Base-by-base conservation (phyloP, 73 alveolate genomes). In the Uronychia setigera region DNA sequence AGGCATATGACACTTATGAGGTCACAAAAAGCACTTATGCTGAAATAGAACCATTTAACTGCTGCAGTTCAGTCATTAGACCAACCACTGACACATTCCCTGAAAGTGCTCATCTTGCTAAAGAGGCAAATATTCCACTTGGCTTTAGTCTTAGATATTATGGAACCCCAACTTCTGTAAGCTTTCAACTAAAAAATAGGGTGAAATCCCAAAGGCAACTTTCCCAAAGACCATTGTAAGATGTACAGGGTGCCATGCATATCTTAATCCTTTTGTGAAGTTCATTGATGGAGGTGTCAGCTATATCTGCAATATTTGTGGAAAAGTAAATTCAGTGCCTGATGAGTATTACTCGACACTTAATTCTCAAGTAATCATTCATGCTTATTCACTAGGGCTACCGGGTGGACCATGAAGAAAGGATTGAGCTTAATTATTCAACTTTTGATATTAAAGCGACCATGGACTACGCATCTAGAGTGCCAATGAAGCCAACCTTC, bases 401-500 rank as follows among this genome's bases (percentile, higher is more conserved):
- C 67, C 5, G 67, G 67, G n/a, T 76, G 31, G 99, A 97, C 83
- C 75, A 86, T 80, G 91, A 93, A 76, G 96, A 96, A 33, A 88
- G 97, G 59, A 89, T 88, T 14, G 99, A 97, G 87, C 93, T 98
- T 74, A 86, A 92, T 59, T 59, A 94, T 58, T 98, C 98, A 26
- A 88, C 99, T 67, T 95, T 90, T 86, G 99, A 98, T 81, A 93
- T 97, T 77, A 81, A 92, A 33, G 94, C 97, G 57, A 84, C 96
- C 83, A 91, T 92, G 80, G 84, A 90, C n/a, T 97, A 96, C 86
- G 92, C 94, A 96, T 92, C 89, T 82, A 81, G 99, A 67, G 97
- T 98, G 32, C 98, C 99, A 32, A 91, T 90, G 94, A 98, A 99
- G 26, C 97, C 99, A 1, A 94, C 98, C 35, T 98, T 87, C 84